Evolutionary conservation across 2,329 filamentous ascomycete genomes (phyloP).

Genomic region (Blumeria graminis): DNA sequence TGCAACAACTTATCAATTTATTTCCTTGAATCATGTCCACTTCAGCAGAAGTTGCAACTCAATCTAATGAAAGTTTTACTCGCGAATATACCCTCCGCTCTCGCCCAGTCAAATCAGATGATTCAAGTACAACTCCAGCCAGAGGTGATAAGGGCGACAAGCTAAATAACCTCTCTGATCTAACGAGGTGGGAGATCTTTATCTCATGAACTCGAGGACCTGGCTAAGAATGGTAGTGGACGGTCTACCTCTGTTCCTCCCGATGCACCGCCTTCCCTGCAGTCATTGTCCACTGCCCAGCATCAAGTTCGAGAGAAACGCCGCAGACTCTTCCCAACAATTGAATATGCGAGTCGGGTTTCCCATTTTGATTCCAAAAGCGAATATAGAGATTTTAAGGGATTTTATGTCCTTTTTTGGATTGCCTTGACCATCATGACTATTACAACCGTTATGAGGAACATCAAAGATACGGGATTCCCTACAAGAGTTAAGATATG

Average conservation of each 20-base stretch:
- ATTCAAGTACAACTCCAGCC: too few species aligned
- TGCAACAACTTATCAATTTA: too few species aligned
- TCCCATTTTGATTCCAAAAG: constrained; percentile 88
- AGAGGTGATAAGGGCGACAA: too few species aligned
- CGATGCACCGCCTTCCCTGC: constrained; percentile 80
- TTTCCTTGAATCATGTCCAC: too few species aligned
- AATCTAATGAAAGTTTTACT: too few species aligned
- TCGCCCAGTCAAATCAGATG: too few species aligned
- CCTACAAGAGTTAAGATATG: constrained; percentile 71
- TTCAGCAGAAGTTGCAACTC: too few species aligned
- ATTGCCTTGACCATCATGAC: constrained; percentile 93
- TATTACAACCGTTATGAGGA: constrained; percentile 77
- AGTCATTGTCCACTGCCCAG: constrained; percentile 46
- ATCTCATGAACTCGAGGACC: too few species aligned
- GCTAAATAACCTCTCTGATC: too few species aligned
- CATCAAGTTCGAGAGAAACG: constrained; percentile 63
- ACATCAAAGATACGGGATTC: constrained; percentile 80
- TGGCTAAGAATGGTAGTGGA: constrained; percentile 28
- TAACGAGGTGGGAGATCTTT: too few species aligned
- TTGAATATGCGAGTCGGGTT: constrained; percentile 71
- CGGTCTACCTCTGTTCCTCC: constrained; percentile 61
- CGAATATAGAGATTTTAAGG: constrained; percentile 82
- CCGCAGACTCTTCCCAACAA: constrained; percentile 72
- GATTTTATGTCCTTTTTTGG: constrained; percentile 98
- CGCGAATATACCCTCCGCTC: too few species aligned